Percentiles rank a stretch among this genome's conserved stretches.
Evolutionary conservation across 768 basidiomycete genomes (phyloP).

Genomic region (Lactarius hengduanensis): DNA sequence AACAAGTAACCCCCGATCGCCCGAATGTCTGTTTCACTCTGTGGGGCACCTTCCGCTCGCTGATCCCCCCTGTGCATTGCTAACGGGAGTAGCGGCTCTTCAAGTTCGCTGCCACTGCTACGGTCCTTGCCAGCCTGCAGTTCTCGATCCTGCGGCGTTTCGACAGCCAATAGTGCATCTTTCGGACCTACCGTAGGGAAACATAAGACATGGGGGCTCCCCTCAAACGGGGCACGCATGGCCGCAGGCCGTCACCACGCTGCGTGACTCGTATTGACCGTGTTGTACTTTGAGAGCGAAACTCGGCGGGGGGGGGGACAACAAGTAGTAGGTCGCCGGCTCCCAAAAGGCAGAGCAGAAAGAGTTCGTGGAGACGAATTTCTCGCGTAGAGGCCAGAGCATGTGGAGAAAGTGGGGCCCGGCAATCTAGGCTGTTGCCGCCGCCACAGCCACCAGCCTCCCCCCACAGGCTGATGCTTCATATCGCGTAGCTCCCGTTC

Average conservation of each 20-base stretch:
- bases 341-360: not conserved
- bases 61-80: not conserved
- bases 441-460: not conserved
- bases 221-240: not conserved
- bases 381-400: not conserved
- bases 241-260: not conserved
- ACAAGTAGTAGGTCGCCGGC: not conserved
- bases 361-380: not conserved
- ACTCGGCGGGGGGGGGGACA: not conserved
- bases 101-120: not conserved
- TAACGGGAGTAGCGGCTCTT: not conserved
- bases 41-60: not conserved
- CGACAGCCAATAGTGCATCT: not conserved
- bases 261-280: not conserved
- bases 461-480: not conserved
- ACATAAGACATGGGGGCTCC: no score
- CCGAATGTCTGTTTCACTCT: not conserved
- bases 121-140: not conserved
- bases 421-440: not conserved
- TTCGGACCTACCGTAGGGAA: not conserved
- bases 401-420: not conserved
- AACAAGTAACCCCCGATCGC: not conserved
- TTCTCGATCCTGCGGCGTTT: not conserved
- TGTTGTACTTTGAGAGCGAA: not conserved
- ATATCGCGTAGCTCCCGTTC: not conserved